Base-by-base conservation (phyloP, 2,329 filamentous ascomycete species). In the Aspergillus carbonarius region DNA sequence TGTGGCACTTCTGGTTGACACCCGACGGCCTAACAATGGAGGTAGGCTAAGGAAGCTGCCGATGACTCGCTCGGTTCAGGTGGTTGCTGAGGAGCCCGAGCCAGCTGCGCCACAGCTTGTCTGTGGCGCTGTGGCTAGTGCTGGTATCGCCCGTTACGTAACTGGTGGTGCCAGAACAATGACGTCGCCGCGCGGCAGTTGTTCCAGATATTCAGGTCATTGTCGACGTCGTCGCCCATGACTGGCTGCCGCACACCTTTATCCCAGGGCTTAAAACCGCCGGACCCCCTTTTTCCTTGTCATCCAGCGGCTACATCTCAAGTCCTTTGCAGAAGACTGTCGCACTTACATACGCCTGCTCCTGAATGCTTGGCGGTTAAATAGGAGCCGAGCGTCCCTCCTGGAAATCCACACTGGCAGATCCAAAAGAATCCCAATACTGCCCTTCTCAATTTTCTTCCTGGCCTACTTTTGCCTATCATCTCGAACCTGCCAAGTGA, bases 121-220 rank as follows among this genome's bases (percentile, higher is more conserved):
- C 3, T 42, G 39, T 42, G 61, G 56, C 63, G 30, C 15, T 53
- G 56, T 55, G 54, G 53, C 54, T 54, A 25, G 51, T 42, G 50
- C 25, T n/a, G 6, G 34, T 27, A 52, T 35, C 15, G 50, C 15
- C 15, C 20, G 35, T 44, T 44, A 54, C 51, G 51, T 54, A 54
- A 54, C 25, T 25, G 37, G 35, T 30, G n/a, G 35, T 4, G n/a
- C 35, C 13, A 18, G 25, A 4, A 20, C 51, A 27, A 54, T 54
- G 51, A 54, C 51, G 51, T 54, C 51, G 51, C n/a, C 13, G 37
- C 25, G 17, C 34, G 51, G 44, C 23, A 30, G 20, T 23, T 27
- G 42, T 47, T 42, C 42, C 42, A 47, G 42, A 47, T n/a, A 47
- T 47, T 27, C 42, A 27, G 42, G 42, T 47, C 35, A 17, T 30